Evolutionary conservation across 441 rosid species (phyloP).

Genomic region (Pelargonium australe): DNA sequence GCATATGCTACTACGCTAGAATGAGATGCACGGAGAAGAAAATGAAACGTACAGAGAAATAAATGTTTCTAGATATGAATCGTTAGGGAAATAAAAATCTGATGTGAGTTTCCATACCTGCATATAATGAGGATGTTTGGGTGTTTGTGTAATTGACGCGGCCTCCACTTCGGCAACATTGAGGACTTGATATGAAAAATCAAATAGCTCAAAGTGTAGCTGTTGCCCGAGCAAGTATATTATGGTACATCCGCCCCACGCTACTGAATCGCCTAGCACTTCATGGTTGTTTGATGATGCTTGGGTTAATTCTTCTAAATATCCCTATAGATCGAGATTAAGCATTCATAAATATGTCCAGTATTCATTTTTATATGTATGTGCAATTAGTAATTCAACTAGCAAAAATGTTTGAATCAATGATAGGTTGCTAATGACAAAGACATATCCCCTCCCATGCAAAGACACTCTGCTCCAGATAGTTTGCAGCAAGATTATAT

Average conservation of each 20-base stretch:
- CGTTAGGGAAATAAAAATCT: background rate
- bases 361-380: background rate
- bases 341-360: background rate
- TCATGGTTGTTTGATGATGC: constrained; percentile 47
- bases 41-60: background rate
- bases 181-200: constrained; percentile 94
- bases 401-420: background rate
- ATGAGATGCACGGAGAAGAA: background rate
- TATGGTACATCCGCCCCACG: constrained; percentile 99
- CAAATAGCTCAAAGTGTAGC: constrained; percentile 94
- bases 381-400: background rate
- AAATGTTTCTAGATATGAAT: background rate
- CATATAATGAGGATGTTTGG: constrained; percentile 47
- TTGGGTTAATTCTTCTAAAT: constrained; percentile 69
- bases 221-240: constrained; percentile 97
- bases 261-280: constrained; percentile 81
- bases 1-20: too few species aligned
- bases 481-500: too few species aligned
- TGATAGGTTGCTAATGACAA: background rate
- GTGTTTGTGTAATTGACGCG: constrained; percentile 47
- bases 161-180: constrained; percentile 95
- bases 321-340: constrained; percentile 53
- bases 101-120: constrained; percentile 46
- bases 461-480: too few species aligned
- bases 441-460: background rate